A percentile compares a stretch with the other conserved stretches of the same genome.
Evolutionary conservation across 768 basidiomycete species (phyloP).

Genomic region (Hypholoma fasciculare): DNA sequence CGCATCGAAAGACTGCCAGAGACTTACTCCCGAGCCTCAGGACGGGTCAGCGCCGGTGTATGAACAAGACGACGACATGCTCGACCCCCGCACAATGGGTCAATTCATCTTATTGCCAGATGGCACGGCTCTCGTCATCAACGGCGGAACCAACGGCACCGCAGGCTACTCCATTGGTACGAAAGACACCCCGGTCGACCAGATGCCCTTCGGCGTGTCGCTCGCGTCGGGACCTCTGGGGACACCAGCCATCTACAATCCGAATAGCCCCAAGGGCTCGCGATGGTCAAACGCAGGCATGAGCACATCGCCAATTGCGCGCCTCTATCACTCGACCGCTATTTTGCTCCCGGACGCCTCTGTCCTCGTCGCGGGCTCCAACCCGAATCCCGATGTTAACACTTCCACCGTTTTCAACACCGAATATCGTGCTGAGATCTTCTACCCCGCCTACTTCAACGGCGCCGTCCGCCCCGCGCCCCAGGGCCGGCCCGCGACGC

Average conservation of each 20-base stretch:
- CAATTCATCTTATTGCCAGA: constrained; percentile 85
- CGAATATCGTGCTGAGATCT: constrained; percentile 80
- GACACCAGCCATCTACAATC: constrained; percentile 81
- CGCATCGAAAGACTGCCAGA: constrained; percentile 72
- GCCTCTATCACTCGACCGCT: constrained; percentile 91
- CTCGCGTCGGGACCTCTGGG: constrained; percentile 79
- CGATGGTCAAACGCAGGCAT: constrained; percentile 77
- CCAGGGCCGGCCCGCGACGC: constrained; percentile 62
- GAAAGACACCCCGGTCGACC: constrained; percentile 40
- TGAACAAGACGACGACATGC: constrained; percentile 74
- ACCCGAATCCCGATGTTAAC: constrained; percentile 88
- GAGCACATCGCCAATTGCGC: constrained; percentile 59
- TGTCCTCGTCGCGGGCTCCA: constrained; percentile 88
- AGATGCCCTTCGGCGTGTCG: constrained; percentile 73
- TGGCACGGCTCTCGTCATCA: constrained; percentile 75
- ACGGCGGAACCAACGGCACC: constrained; percentile 86
- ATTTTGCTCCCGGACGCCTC: constrained; percentile 87
- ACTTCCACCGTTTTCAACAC: constrained; percentile 62
- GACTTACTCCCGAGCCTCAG: constrained; percentile 82
- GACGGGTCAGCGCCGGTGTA: constrained; percentile 64
- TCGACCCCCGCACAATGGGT: constrained; percentile 86
- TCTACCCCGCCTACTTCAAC: constrained; percentile 90
- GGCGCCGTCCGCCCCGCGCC: constrained; percentile 68
- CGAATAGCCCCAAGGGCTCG: constrained; percentile 65
- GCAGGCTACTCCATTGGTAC: constrained; percentile 77